These are phyloP conservation scores for Lichtheimia ramosa DNA, from an alignment of 371 early-diverging fungal species.

Conservation along the genomic window DNA sequence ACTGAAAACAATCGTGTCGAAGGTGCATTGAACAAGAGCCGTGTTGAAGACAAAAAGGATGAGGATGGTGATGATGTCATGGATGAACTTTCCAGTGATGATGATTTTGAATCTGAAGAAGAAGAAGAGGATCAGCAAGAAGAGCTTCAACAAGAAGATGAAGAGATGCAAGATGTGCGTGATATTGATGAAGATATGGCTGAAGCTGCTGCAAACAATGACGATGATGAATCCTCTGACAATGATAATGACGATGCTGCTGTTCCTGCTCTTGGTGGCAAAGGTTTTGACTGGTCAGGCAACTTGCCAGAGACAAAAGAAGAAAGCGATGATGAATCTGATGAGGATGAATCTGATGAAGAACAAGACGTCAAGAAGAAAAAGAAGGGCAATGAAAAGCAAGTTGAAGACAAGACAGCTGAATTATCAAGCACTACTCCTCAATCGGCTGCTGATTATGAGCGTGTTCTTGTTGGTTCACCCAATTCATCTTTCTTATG, in stretches of 20 bases:
- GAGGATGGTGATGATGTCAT: slow-evolving; percentile 41
- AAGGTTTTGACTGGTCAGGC: slow-evolving; percentile 68
- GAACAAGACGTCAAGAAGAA: slow-evolving; percentile 49
- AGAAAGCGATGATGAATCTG: slow-evolving; percentile 21
- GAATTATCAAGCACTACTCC: slow-evolving; percentile 58
- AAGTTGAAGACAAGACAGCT: slow-evolving; percentile 56
- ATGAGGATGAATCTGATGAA: slow-evolving; percentile 32
- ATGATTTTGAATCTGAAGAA: slow-evolving; percentile 28
- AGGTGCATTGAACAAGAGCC: slow-evolving; percentile 59
- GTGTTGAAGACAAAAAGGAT: slow-evolving; percentile 22
- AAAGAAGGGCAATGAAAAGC: slow-evolving; percentile 44
- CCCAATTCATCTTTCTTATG: slow-evolving; percentile 96
- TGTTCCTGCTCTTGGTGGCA: slow-evolving; percentile 33
- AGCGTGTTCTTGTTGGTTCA: slow-evolving; percentile 87
- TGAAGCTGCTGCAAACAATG: slow-evolving; percentile 44
- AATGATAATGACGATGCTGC: slow-evolving; percentile 51
- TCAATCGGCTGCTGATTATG: slow-evolving; percentile 74
- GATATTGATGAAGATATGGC: slow-evolving; percentile 26
- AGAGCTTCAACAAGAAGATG: slow-evolving; percentile 33
- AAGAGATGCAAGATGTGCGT: slow-evolving; percentile 21
- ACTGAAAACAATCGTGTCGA: slow-evolving; percentile 57
- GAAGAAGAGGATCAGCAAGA: slow-evolving; percentile 36
- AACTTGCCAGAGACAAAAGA: slow-evolving; percentile 27
- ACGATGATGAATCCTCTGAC: slow-evolving; percentile 52
- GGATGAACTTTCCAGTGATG: slow-evolving; percentile 28